A percentile compares a stretch with the other conserved stretches of the same genome.
Conservation (phyloP, 108 stramenopile species). For the Conticribra weissflogii region DNA sequence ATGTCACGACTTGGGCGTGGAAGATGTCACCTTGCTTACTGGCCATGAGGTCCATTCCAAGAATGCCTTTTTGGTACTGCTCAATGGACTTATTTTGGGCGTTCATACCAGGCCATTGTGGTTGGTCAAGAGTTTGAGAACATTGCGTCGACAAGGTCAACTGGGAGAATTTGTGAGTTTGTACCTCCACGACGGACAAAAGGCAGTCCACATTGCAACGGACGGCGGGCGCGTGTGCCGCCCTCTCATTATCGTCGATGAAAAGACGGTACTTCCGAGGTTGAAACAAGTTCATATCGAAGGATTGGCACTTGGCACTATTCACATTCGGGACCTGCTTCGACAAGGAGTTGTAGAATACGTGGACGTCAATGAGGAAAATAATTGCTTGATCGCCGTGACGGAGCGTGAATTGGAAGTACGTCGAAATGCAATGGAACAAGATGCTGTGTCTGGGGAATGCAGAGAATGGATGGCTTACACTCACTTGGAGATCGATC, state of each 20-base stretch:
- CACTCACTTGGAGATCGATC: constrained; percentile 99
- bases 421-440: constrained; percentile 56
- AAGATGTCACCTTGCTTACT: constrained; percentile 89
- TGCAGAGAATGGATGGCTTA: constrained; percentile 66
- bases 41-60: constrained; percentile 91
- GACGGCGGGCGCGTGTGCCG: constrained; percentile 99
- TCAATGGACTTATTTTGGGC: constrained; percentile 96
- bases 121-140: constrained; percentile 80
- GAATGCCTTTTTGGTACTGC: constrained; percentile 88
- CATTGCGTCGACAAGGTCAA: constrained; percentile 85
- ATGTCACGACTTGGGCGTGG: constrained; percentile 95
- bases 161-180: constrained; percentile 98
- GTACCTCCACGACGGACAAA: constrained; percentile 92
- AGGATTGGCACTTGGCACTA: constrained; percentile 75
- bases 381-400: constrained; percentile 96
- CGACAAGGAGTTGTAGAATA: constrained; percentile 97
- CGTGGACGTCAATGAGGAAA: constrained; percentile 99
- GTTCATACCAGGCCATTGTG: constrained; percentile 77
- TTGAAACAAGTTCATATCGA: constrained; percentile 88
- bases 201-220: constrained; percentile 96
- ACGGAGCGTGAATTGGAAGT: constrained; percentile 87
- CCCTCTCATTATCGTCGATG: constrained; percentile 94
- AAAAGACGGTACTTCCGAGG: constrained; percentile 70
- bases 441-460: constrained; percentile 38
- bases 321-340: constrained; percentile 79